Conservation (phyloP, 1,284 basidiomycete species). For the Wallemia hederae region DNA sequence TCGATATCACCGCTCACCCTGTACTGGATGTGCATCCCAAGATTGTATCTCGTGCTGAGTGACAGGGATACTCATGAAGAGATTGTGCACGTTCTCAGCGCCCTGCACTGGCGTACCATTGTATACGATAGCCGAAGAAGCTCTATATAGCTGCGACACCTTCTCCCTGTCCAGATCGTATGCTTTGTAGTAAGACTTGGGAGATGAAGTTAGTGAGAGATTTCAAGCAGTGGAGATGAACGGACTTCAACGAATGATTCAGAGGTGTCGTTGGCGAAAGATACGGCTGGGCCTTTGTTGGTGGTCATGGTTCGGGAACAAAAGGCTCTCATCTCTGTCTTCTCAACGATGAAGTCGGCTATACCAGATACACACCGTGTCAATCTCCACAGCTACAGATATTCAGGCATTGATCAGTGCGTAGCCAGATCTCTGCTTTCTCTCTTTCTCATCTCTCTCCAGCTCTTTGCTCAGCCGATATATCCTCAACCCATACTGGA, state of each 20-base stretch:
- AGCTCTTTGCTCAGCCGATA: slow-evolving; percentile 49
- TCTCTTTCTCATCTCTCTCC: not conserved
- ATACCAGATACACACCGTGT: slow-evolving; percentile 12
- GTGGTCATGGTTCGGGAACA: too few species aligned
- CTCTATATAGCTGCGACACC: not conserved
- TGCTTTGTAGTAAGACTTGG: not conserved
- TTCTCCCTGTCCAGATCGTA: not conserved
- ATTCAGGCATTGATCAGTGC: slow-evolving; percentile 25
- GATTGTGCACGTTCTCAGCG: not conserved
- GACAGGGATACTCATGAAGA: not conserved
- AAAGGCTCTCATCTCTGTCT: too few species aligned
- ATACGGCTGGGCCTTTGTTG: not conserved
- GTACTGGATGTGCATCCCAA: not conserved
- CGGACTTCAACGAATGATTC: not conserved
- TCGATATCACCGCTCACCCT: not conserved
- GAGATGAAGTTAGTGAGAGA: too few species aligned
- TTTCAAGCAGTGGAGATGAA: too few species aligned
- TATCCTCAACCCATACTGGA: slow-evolving; percentile 77
- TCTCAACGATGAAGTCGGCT: too few species aligned
- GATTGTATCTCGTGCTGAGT: not conserved
- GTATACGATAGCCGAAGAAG: not conserved
- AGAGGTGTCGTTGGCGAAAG: not conserved
- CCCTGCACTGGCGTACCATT: not conserved
- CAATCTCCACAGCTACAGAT: slow-evolving; percentile 26
- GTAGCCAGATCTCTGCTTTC: slow-evolving; percentile 11